phyloP scores from a whole-genome alignment of 306 rosid genomes.

The Chamaecrista fasciculata region DNA sequence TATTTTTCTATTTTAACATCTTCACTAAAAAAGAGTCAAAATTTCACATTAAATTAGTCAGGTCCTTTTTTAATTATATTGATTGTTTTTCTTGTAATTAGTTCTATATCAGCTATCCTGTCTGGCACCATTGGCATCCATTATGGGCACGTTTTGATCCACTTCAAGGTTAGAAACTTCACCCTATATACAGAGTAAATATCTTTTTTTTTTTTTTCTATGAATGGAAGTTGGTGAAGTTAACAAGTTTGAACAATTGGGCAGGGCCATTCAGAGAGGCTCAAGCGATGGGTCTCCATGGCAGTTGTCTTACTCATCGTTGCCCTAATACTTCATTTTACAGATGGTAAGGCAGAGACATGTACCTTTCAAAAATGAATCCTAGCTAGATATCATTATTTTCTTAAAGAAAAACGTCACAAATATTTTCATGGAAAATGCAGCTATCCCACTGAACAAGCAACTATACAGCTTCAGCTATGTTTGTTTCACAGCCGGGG shows the following conservation, averaged over 20 bases:
- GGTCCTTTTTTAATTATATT: too few relatives aligned
- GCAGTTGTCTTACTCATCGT: conserved; percentile 55
- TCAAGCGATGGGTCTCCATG: conserved; percentile 79
- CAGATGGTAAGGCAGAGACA: conserved; percentile 50
- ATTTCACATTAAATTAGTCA: background rate
- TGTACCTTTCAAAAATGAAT: background rate
- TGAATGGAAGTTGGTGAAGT: conserved; percentile 19
- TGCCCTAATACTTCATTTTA: conserved; percentile 75
- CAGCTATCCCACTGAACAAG: conserved; percentile 88
- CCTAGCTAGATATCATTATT: background rate
- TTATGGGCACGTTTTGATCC: conserved; percentile 82
- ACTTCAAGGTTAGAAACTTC: conserved; percentile 66
- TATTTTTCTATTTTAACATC: background rate
- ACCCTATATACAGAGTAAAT: background rate
- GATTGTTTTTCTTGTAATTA: conserved; percentile 20
- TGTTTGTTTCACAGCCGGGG: conserved; percentile 85
- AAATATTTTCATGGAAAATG: conserved; percentile 18
- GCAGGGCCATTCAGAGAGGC: conserved; percentile 75
- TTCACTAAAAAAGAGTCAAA: background rate
- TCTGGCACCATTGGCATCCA: conserved; percentile 83
- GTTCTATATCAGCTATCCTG: conserved; percentile 75
- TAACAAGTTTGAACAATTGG: conserved; percentile 7
- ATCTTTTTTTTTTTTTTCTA: background rate
- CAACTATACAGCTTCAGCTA: conserved; percentile 89
- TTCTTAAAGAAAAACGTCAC: background rate